A percentile compares a stretch with the other conserved stretches of the same genome.
Conservation (phyloP, 768 basidiomycete species). For the Lyophyllum semitale region DNA sequence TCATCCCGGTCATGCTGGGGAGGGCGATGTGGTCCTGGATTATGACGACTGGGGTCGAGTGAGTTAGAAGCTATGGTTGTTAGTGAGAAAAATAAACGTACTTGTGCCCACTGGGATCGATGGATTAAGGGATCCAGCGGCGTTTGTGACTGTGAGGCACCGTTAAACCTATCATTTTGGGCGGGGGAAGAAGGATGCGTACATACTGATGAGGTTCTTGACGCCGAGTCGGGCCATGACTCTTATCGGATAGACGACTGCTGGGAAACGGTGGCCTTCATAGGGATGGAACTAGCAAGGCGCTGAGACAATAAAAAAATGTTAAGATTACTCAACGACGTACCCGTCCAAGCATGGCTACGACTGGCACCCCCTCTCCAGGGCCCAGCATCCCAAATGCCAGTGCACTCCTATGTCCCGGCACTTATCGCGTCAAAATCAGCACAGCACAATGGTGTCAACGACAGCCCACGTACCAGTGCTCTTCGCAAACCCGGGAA, state of each 20-base stretch:
- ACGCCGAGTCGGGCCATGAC: slow-evolving; percentile 79
- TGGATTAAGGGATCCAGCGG: slow-evolving; percentile 80
- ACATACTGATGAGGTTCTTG: slow-evolving; percentile 72
- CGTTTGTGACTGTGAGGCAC: slow-evolving; percentile 73
- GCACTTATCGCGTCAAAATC: slow-evolving; percentile 44
- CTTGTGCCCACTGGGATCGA: slow-evolving; percentile 78
- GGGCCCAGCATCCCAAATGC: slow-evolving; percentile 79
- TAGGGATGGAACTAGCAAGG: slow-evolving; percentile 74
- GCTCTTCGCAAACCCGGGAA: slow-evolving; percentile 76
- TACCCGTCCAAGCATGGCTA: slow-evolving; percentile 89
- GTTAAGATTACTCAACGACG: slow-evolving; percentile 17
- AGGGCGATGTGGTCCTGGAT: slow-evolving; percentile 85
- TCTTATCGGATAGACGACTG: slow-evolving; percentile 78
- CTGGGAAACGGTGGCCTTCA: slow-evolving; percentile 73
- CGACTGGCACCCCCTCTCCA: slow-evolving; percentile 70
- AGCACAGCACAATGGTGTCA: not conserved
- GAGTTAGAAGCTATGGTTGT: no score
- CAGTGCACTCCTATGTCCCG: slow-evolving; percentile 78
- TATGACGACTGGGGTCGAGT: slow-evolving; percentile 64
- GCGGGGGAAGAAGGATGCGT: not conserved
- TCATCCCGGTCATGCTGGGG: slow-evolving; percentile 74
- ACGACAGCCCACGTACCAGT: slow-evolving; percentile 56
- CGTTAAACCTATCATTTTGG: not conserved
- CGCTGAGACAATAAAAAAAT: not conserved
- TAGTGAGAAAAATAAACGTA: slow-evolving; percentile 34